Conservation (phyloP, 148 eudicot species). For the Rhododendron ferrugineum region DNA sequence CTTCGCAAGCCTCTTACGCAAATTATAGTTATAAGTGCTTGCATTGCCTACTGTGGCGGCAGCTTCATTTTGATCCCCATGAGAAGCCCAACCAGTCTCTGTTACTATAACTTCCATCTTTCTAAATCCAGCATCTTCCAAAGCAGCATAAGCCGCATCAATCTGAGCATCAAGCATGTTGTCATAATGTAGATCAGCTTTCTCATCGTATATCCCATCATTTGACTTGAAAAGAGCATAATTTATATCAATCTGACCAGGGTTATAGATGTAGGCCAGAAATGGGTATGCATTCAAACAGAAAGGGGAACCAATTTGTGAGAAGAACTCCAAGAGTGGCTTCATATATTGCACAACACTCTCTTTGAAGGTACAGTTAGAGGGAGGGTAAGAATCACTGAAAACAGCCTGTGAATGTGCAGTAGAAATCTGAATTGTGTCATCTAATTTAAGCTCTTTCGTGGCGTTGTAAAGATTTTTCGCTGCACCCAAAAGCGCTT, state of each 20-base stretch:
- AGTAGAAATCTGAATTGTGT: slow-evolving; percentile 51
- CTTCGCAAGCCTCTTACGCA: slow-evolving; percentile 75
- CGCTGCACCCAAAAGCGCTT: slow-evolving; percentile 50
- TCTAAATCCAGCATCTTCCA: slow-evolving; percentile 59
- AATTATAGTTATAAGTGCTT: slow-evolving; percentile 62
- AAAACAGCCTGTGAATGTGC: slow-evolving; percentile 66
- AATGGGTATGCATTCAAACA: slow-evolving; percentile 83
- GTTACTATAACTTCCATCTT: slow-evolving; percentile 81
- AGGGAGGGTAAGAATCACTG: slow-evolving; percentile 68
- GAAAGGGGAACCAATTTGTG: slow-evolving; percentile 60
- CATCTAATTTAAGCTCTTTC: slow-evolving; percentile 40
- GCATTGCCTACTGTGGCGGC: slow-evolving; percentile 71
- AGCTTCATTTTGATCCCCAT: slow-evolving; percentile 63
- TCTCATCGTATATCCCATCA: slow-evolving; percentile 50
- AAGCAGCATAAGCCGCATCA: slow-evolving; percentile 82
- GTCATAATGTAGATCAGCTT: slow-evolving; percentile 65
- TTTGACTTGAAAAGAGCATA: slow-evolving; percentile 63
- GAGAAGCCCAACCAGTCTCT: slow-evolving; percentile 93
- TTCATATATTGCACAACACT: slow-evolving; percentile 46
- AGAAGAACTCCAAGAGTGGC: slow-evolving; percentile 61
- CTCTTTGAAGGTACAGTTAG: slow-evolving; percentile 52
- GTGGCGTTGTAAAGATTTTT: slow-evolving; percentile 73
- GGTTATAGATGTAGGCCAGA: slow-evolving; percentile 59
- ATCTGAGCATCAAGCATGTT: slow-evolving; percentile 83
- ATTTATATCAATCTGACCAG: slow-evolving; percentile 55